Conservation (phyloP, 768 basidiomycete genomes). For the Lentinula edodes region DNA sequence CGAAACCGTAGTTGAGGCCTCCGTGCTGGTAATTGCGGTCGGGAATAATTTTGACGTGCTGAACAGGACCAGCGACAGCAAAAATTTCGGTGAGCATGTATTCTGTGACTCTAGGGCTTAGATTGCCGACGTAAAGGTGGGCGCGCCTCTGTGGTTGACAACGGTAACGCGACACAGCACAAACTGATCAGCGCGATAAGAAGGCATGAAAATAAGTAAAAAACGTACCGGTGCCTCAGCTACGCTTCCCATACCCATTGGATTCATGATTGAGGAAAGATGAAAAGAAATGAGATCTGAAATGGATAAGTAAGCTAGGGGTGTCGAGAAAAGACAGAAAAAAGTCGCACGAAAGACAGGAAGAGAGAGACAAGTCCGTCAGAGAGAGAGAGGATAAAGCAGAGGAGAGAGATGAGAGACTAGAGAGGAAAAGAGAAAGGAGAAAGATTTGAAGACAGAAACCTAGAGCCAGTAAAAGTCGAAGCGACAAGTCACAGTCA, state of each 20-base stretch:
- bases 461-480: constrained; percentile 21
- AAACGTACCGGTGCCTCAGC: constrained; percentile 75
- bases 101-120: constrained; percentile 96
- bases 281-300: constrained; percentile 44
- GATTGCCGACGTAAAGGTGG: constrained; percentile 98
- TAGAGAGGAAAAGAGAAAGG: constrained; percentile 40
- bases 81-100: constrained; percentile 99
- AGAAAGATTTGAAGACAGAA: constrained; percentile 31
- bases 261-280: constrained; percentile 68
- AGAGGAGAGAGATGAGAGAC: constrained; percentile 26
- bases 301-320: constrained; percentile 17
- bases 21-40: constrained; percentile 99
- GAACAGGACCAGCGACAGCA: constrained; percentile 93
- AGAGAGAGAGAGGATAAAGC: constrained; percentile 41
- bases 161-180: constrained; percentile 14
- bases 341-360: constrained; percentile 49
- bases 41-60: constrained; percentile 99
- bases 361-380: constrained; percentile 52
- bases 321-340: constrained; percentile 23
- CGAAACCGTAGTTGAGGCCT: constrained; percentile 98
- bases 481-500: constrained; percentile 13
- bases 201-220: constrained; percentile 15
- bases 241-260: constrained; percentile 62
- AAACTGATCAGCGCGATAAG: constrained; percentile 23
- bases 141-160: constrained; percentile 64